Evolutionary conservation across 2,329 filamentous ascomycete genomes (phyloP), one percentile per base, ranked within the genome.

Genomic region (Aspergillus sclerotialis): DNA sequence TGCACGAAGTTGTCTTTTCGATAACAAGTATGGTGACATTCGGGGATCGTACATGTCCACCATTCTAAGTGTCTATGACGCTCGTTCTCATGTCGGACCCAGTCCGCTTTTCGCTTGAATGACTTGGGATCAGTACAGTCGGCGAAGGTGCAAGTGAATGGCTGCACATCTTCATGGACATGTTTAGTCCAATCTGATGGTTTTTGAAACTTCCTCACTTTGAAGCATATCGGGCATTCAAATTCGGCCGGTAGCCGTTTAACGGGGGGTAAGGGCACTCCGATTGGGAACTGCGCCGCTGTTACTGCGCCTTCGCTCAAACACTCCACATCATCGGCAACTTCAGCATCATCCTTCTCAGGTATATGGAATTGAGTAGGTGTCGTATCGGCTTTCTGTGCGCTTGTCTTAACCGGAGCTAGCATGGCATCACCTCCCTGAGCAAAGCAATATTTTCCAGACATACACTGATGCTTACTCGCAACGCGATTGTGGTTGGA

Each of bases 181-280:
- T 95, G 89, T 58, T 95, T 94, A 2, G 88, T 94, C 89, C 89
- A 95, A 60, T 95, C 89, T 0, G 88, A 94, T 11, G 88, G 89
- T 59, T 94, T 94, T 49, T 81, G 77, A 49, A 92, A 88, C 50
- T 80, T 86, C 68, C 92, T 94, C 33, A 80, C 74, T 47, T 81
- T 78, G 65, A 86, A 94, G 64, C 89, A 94, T 14, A 94, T 68
- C 24, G 84, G 82, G 48, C 89, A 95, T 64, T 95, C 89, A 41
- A 94, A 90, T 52, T 90, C 80, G 3, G 88, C 86, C 1, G 89
- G 89, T 5, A 95, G 71, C 11, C 76, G 75, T 38, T 69, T 73
- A 2, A 86, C 82, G 2, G 86, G 87, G 5, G 89, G 89, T 60
- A 86, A 75, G 5, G 86, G 87, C 4, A 94, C 87, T 14, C 87